Evolutionary conservation across 2,329 filamentous ascomycete species (phyloP), one percentile per base, ranked within the genome.

Genomic region (Aspergillus latus): DNA sequence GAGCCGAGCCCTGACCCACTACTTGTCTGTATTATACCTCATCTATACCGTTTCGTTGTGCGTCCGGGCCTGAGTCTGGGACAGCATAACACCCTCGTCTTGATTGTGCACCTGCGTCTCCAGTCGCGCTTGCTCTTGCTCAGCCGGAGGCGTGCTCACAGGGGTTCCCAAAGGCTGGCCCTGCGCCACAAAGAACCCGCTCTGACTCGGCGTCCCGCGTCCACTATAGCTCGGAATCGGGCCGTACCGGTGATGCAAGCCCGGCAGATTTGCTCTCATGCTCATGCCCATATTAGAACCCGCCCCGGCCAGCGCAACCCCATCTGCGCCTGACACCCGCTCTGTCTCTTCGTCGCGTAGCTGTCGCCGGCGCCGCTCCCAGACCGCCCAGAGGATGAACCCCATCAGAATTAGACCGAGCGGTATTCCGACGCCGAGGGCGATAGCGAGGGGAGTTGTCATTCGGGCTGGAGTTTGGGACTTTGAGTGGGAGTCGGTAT

Each of bases 391-490:
- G 6, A 55, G 47, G 39, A 50, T 40, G 11, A 39, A 30, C 4
- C 30, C 39, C 30, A 55, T 49, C 3, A 32, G 4, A 2, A 50
- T 4, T 1, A 68, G 34, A n/a, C 52, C 58, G 1, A 60, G 29
- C 5, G 58, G 58, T 13, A 60, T 26, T 11, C 58, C 55, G 5
- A 60, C 5, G 11, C 52, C 52, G 5, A 60, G 32, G 9, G 51
- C 58, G n/a, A 60, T 48, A 3, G 54, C 58, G 9, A 60, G 21
- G 7, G 49, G 37, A 2, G 49, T 6, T 7, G 57, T 48, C 49
- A 52, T 34, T 21, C 21, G 21, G 21, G 21, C 21, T 21, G 21
- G 21, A 21, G 21, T 21, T 21, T 3, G 21, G 21, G 21, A 21
- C 2, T 21, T 3, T 21, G 21, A 21, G 21, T 21, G 21, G 9